Evolutionary conservation across 1,139 yeast genomes (phyloP), one percentile per base, ranked within the genome.

Genomic region (Scheffersomyces titani): DNA sequence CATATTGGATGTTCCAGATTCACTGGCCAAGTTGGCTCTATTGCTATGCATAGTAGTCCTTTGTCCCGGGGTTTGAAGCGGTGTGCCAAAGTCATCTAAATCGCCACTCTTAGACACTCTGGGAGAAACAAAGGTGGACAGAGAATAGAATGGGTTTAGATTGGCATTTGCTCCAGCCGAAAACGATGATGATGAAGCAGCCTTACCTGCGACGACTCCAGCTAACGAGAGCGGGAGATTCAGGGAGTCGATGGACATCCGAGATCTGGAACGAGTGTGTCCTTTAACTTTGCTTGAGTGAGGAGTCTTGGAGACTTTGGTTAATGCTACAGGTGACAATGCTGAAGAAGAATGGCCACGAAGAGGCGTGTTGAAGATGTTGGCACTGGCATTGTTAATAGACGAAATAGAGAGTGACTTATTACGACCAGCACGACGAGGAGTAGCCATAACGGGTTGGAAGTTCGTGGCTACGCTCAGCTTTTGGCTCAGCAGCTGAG

Each of bases 141-240:
- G 81, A 1, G 82, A 79, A 60, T 77, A 79, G 61, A 81, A 81
- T 19, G 85, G 85, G 59, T 81, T 80, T 45, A 74, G 67, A 57
- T 61, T 47, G 66, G 63, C 57, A 63, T 55, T 59, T 44, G 71
- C 57, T 20, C 51, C 48, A 22, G 50, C 52, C 40, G 61, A 60
- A 47, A 63, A 62, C 40, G 69, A 65, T 5, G 69, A 59, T 40
- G 66, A 53, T 18, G 20, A 30, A 19, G 24, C 22, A 13, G 19
- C 7, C 22, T 24, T 30, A 20, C 22, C 19, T 5, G 51, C 51
- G 51, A 47, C 46, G 44, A 47, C 20, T 18, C 60, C 54, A 55
- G 57, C 49, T 57, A 60, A 6, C 52, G 59, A 48, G 55, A 50
- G 20, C 62, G 24, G 47, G 20, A 21, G 55, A 45, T 69, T 62